phyloP scores from a whole-genome alignment of 768 basidiomycete genomes.

The Chalciporus chontae region DNA sequence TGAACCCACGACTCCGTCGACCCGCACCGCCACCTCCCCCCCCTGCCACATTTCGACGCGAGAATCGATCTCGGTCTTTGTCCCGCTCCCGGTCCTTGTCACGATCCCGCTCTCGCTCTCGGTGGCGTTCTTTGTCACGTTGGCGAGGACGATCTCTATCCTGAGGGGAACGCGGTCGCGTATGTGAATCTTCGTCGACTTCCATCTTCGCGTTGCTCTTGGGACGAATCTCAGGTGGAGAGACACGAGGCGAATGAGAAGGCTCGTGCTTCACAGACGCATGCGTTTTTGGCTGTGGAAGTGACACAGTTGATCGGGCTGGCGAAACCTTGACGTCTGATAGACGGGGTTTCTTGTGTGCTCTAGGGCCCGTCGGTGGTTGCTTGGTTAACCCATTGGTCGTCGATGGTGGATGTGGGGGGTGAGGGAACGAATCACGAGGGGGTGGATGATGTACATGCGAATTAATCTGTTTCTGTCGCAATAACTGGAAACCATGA shows the following conservation, averaged over 20 bases:
- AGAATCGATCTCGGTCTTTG: slow-evolving; percentile 37
- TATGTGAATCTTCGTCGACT: slow-evolving; percentile 50
- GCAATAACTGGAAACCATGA: slow-evolving; percentile 51
- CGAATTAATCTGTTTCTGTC: slow-evolving; percentile 35
- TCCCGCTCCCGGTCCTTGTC: slow-evolving; percentile 35
- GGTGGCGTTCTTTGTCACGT: slow-evolving; percentile 35
- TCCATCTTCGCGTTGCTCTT: slow-evolving; percentile 46
- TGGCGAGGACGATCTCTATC: slow-evolving; percentile 38
- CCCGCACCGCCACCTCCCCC: slow-evolving; percentile 37
- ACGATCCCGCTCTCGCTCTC: slow-evolving; percentile 34
- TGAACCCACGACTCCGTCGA: slow-evolving; percentile 37
- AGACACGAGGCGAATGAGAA: slow-evolving; percentile 29
- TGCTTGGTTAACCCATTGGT: slow-evolving; percentile 42
- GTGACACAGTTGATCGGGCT: slow-evolving; percentile 29
- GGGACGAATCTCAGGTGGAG: slow-evolving; percentile 25
- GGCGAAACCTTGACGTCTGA: slow-evolving; percentile 47
- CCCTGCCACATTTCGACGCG: slow-evolving; percentile 42
- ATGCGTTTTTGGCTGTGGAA: slow-evolving; percentile 26
- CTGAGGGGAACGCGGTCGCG: slow-evolving; percentile 41
- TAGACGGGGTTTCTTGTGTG: slow-evolving; percentile 75
- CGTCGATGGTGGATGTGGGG: slow-evolving; percentile 26
- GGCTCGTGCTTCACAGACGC: slow-evolving; percentile 21
- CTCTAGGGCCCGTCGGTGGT: slow-evolving; percentile 77
- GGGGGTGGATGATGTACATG: slow-evolving; percentile 36
- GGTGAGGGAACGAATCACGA: slow-evolving; percentile 42